A percentile compares a stretch with the other conserved stretches of the same genome.
phyloP scores from a whole-genome alignment of 1,284 basidiomycete species.

The Cystobasidiaceae sp. region DNA sequence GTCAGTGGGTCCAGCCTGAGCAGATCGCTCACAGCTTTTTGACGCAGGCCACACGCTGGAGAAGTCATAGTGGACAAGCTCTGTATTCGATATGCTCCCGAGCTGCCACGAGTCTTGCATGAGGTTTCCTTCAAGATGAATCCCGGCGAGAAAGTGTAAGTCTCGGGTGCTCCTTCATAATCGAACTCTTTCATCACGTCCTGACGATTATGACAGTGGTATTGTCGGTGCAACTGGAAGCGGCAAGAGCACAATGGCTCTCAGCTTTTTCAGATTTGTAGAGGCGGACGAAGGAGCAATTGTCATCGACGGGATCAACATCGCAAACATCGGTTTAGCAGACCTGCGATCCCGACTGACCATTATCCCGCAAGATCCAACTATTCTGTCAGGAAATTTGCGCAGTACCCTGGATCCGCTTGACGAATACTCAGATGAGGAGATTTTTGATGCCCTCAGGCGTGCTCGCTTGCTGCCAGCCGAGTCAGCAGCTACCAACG shows the following conservation, averaged over 20 bases:
- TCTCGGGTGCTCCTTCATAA: constrained; percentile 44
- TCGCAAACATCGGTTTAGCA: constrained; percentile 74
- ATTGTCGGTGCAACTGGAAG: constrained; percentile 52
- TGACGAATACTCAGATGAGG: constrained; percentile 71
- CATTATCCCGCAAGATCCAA: constrained; percentile 70
- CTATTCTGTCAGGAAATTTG: constrained; percentile 79
- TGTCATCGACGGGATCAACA: constrained; percentile 79
- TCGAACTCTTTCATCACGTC: neutral
- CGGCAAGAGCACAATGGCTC: constrained; percentile 81
- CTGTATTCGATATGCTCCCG: constrained; percentile 63
- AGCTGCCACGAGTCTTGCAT: constrained; percentile 67
- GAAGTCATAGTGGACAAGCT: constrained; percentile 60
- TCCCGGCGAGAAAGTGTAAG: constrained; percentile 74
- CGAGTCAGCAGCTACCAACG: constrained; percentile 50
- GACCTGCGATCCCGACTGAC: constrained; percentile 62
- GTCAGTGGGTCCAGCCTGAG: neutral
- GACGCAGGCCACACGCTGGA: constrained; percentile 56
- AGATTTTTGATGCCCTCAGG: constrained; percentile 81
- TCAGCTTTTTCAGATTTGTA: constrained; percentile 93
- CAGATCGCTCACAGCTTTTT: neutral
- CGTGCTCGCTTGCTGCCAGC: constrained; percentile 71
- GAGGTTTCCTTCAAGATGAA: constrained; percentile 59
- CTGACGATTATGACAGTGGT: constrained; percentile 18
- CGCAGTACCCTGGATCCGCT: constrained; percentile 86
- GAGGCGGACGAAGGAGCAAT: constrained; percentile 79